phyloP scores from a whole-genome alignment of 768 basidiomycete genomes.

The Trametes maxima region DNA sequence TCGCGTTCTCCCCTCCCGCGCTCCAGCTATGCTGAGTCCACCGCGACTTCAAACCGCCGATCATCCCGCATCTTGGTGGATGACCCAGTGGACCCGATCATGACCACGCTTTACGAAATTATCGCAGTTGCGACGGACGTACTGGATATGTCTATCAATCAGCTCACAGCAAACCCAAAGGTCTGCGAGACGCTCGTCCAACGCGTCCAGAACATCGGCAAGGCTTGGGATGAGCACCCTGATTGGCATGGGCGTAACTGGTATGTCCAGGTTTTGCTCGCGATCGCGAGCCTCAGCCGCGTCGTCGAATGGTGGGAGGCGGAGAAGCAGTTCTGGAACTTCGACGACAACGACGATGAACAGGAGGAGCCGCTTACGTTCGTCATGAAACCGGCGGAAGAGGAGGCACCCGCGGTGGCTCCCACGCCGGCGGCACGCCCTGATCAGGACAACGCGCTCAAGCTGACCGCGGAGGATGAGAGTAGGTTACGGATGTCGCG shows the following conservation, averaged over 20 bases:
- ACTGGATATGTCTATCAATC: conserved; percentile 82
- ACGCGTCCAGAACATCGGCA: conserved; percentile 88
- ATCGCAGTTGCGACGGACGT: conserved; percentile 94
- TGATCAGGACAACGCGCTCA: conserved; percentile 40
- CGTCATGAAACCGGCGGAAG: conserved; percentile 87
- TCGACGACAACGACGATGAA: conserved; percentile 89
- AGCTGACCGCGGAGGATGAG: conserved; percentile 57
- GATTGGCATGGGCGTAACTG: conserved; percentile 98
- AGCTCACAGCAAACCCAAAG: conserved; percentile 85
- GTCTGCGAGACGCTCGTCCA: conserved; percentile 85
- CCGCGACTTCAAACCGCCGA: conserved; percentile 66
- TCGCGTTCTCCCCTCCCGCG: conserved; percentile 92
- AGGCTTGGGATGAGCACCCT: conserved; percentile 96
- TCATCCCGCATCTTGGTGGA: conserved; percentile 84
- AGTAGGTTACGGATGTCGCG: conserved; percentile 49
- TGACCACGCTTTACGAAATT: conserved; percentile 87
- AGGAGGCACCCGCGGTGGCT: conserved; percentile 43
- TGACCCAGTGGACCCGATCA: conserved; percentile 86
- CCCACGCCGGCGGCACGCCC: conserved; percentile 42
- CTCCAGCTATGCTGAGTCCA: conserved; percentile 65
- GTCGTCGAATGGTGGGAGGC: conserved; percentile 99
- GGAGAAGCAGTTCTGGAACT: conserved; percentile 99
- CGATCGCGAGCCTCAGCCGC: conserved; percentile 92
- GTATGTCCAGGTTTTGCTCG: conserved; percentile 96
- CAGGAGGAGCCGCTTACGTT: conserved; percentile 91